Evolutionary conservation across 2,329 filamentous ascomycete genomes (phyloP), one percentile per base, ranked within the genome.

Genomic region (Pestalotiopsis sp.): DNA sequence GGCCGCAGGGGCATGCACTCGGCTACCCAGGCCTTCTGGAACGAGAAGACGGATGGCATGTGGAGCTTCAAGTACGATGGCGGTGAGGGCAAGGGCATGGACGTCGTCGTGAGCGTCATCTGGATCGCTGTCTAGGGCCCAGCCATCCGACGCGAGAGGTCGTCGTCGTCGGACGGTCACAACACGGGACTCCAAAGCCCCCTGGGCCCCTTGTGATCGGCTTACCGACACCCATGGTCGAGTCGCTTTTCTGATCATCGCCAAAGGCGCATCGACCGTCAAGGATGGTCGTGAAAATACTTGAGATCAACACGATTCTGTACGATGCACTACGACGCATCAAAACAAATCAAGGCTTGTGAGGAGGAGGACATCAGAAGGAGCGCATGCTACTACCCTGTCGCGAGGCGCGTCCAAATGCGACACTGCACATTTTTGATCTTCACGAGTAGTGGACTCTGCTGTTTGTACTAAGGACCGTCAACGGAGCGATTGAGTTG

Each of bases 1-100:
- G 95, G 94, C 68, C 90, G 95, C 73, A 90, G 95, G 73, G 96
- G 96, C 72, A 96, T 96, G 93, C 93, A 96, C 84, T 92, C 90
- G 80, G 93, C 93, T 25, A 93, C 92, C 59, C 93, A 93, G 63
- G 93, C 93, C 41, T 96, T 92, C 86, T 96, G 93, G 93, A 94
- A 96, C 81, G 93, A 94, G 83, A 93, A 94, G 84, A 93, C 92
- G 81, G 93, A 96, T 77, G 93, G 93, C 74, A 95, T 95, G 88
- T 96, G 92, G 92, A 94, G 90, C 75, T 94, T 92, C 85, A 96
- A 96, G 85, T 95, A 91, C 79, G 92, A 94, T 75, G 77, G 87
- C 69, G 87, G 88, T 70, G 88, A 90, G 79, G 83, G 80, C 75
- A 91, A 90, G 83, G 90, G 90, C 49, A 84, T 92, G 80, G 90